Evolutionary conservation across 495 filamentous ascomycete species (phyloP).

Genomic region (Podospora comata): DNA sequence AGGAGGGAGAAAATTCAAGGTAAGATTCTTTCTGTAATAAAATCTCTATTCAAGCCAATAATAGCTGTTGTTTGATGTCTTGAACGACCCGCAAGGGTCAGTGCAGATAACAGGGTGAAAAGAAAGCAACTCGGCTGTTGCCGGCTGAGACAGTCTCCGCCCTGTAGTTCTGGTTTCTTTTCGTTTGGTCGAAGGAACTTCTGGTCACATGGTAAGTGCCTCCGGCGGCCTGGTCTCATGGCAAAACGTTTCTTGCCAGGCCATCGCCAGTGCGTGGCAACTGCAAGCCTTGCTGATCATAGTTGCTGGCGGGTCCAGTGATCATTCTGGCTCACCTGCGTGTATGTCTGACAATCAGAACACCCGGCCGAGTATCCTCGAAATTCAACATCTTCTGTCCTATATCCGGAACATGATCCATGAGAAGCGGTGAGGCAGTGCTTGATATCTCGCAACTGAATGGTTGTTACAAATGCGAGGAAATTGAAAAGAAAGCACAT

Average conservation of each 20-base stretch:
- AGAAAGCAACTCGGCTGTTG: neutral
- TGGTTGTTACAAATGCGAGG: neutral
- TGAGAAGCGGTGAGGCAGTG: neutral
- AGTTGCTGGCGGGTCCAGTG: neutral
- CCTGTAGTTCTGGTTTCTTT: conserved; percentile 1
- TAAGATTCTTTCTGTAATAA: neutral
- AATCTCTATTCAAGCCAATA: neutral
- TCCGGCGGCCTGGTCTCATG: conserved; percentile 5
- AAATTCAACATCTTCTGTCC: neutral
- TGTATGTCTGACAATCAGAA: neutral
- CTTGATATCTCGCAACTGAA: neutral
- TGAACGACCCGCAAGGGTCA: conserved; percentile 1
- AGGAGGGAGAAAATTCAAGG: neutral
- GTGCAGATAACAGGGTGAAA: neutral
- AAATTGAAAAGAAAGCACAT: neutral
- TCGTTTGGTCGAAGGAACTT: neutral
- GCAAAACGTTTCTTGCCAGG: conserved; percentile 8
- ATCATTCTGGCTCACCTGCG: neutral
- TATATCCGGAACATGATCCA: neutral
- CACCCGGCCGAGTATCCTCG: neutral
- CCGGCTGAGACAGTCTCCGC: neutral
- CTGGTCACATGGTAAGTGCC: conserved; percentile 3
- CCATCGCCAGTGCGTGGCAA: conserved; percentile 2
- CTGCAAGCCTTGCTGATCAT: conserved; percentile 6
- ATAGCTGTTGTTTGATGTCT: neutral